Conservation (phyloP, 768 basidiomycete genomes). For the Kwoniella europaea region DNA sequence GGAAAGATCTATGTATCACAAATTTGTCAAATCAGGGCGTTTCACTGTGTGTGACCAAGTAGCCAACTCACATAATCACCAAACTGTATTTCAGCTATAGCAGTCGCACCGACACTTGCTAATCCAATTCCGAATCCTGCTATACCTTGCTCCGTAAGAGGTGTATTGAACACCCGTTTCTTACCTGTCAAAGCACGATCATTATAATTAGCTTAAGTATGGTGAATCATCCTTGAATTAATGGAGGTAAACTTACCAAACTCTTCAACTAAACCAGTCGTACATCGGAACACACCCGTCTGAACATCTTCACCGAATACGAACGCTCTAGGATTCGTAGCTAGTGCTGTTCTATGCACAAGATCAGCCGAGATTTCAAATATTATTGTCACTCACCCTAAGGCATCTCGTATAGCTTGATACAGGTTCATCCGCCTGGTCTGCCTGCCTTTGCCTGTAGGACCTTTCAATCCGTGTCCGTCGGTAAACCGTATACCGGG, state of each 20-base stretch:
- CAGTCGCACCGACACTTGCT: conserved; percentile 89
- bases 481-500: conserved; percentile 48
- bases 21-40: no score
- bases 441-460: conserved; percentile 69
- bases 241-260: conserved; percentile 68
- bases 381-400: conserved; percentile 65
- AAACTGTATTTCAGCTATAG: conserved; percentile 82
- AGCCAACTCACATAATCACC: conserved; percentile 53
- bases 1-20: conserved; percentile 70
- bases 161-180: conserved; percentile 94
- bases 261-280: conserved; percentile 91
- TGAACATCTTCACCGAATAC: conserved; percentile 83
- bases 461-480: conserved; percentile 51
- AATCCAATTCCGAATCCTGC: conserved; percentile 92
- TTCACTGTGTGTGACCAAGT: no score
- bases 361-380: background rate
- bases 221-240: background rate
- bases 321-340: conserved; percentile 82
- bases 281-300: conserved; percentile 85
- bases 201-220: background rate
- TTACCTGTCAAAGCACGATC: conserved; percentile 64
- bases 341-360: conserved; percentile 70
- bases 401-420: conserved; percentile 87
- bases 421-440: conserved; percentile 95
- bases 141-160: conserved; percentile 73